Percentiles rank a stretch among this genome's conserved stretches.
Evolutionary conservation across 345 rosid genomes (phyloP).

Genomic region (Eucalyptus viminalis): DNA sequence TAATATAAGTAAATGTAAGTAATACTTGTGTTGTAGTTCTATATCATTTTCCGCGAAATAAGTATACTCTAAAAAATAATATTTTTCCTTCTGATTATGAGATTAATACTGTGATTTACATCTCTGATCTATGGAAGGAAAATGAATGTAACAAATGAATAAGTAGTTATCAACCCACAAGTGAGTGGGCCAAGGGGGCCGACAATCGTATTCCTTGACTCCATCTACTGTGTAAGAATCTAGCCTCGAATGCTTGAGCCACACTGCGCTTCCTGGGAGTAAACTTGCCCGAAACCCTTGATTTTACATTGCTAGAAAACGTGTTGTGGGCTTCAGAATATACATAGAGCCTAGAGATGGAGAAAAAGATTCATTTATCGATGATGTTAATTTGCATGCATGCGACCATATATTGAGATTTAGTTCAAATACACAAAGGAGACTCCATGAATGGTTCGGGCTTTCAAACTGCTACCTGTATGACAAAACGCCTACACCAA

Average conservation of each 20-base stretch:
- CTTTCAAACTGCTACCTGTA: neutral
- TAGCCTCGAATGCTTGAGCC: neutral
- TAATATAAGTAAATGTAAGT: neutral
- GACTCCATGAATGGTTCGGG: neutral
- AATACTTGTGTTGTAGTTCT: neutral
- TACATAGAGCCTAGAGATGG: neutral
- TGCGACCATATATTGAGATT: neutral
- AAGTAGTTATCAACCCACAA: neutral
- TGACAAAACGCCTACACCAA: neutral
- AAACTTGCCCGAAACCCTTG: neutral
- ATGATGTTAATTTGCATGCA: neutral
- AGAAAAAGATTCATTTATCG: neutral
- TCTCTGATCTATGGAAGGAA: neutral
- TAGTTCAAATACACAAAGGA: neutral
- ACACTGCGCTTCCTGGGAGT: neutral
- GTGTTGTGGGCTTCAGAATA: neutral
- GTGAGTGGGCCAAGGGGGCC: neutral
- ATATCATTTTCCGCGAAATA: neutral
- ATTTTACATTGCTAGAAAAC: neutral
- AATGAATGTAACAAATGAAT: slow-evolving; percentile 10
- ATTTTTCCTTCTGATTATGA: too few species aligned
- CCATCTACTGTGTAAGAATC: neutral
- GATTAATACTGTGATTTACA: too few species aligned
- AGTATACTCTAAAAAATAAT: neutral
- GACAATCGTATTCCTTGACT: neutral